Evolutionary conservation across 495 filamentous ascomycete genomes (phyloP).

Genomic region (Trichoderma asperelloides): DNA sequence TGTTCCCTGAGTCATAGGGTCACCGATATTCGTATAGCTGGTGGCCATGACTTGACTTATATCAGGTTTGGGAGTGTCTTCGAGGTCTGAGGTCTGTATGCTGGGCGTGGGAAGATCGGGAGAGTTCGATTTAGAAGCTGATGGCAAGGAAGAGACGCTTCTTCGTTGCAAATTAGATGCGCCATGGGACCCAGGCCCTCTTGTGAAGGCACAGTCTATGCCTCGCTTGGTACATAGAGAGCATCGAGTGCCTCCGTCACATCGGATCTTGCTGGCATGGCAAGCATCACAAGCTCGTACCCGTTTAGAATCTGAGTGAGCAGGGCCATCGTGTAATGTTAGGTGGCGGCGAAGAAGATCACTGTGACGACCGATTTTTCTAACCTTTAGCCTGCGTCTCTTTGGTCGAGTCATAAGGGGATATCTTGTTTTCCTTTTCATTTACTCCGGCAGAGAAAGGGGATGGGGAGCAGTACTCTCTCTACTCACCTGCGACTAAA

Average conservation of each 20-base stretch:
- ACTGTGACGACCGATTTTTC: neutral
- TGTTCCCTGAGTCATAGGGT: neutral
- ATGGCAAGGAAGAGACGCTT: neutral
- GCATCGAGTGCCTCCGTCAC: slow-evolving; percentile 21
- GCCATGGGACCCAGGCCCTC: neutral
- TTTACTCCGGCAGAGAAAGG: slow-evolving; percentile 3
- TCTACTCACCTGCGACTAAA: slow-evolving; percentile 17
- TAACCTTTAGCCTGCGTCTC: neutral
- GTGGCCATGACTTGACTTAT: neutral
- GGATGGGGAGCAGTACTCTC: neutral
- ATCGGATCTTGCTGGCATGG: slow-evolving; percentile 22
- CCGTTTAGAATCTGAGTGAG: slow-evolving; percentile 2
- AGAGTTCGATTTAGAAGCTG: neutral
- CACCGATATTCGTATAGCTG: neutral
- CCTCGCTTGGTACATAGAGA: slow-evolving; percentile 18
- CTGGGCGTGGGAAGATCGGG: neutral
- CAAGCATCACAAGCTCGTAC: slow-evolving; percentile 20
- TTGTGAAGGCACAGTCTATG: slow-evolving; percentile 18
- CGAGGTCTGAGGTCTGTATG: neutral
- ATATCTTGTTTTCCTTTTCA: neutral
- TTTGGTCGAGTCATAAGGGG: neutral
- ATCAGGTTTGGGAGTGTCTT: neutral
- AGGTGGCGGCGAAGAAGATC: slow-evolving; percentile 14
- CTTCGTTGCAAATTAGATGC: neutral
- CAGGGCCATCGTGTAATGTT: slow-evolving; percentile 6